Percentiles rank a stretch among this genome's conserved stretches.
phyloP scores from a whole-genome alignment of 345 rosid species.

The Mercurialis annua region DNA sequence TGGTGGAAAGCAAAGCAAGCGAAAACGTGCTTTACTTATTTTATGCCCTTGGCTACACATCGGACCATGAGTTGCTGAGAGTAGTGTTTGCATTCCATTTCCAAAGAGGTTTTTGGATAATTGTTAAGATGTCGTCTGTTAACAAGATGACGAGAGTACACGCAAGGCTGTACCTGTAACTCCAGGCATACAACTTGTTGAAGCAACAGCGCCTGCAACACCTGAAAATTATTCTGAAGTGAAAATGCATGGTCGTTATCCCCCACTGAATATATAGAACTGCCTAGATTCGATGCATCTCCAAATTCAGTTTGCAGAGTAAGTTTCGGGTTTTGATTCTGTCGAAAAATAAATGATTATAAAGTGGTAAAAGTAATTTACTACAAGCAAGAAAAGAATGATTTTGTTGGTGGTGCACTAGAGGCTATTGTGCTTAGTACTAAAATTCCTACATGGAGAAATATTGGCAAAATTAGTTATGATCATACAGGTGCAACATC shows the following conservation, averaged over 20 bases:
- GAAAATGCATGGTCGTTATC: too few relatives aligned
- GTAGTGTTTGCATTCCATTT: conserved; percentile 90
- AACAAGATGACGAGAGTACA: conserved; percentile 81
- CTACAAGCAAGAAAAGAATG: conserved; percentile 4
- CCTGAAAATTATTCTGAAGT: conserved; percentile 85
- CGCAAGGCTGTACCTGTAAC: conserved; percentile 87
- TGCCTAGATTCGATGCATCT: conserved; percentile 7
- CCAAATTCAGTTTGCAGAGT: conserved; percentile 5
- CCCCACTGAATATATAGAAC: conserved; percentile 4
- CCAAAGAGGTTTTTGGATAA: conserved; percentile 67
- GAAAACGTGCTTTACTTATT: conserved; percentile 76
- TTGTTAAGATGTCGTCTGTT: conserved; percentile 74
- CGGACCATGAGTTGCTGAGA: conserved; percentile 86
- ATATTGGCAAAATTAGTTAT: conserved; percentile 6
- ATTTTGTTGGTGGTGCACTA: conserved; percentile 10
- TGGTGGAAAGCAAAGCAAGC: conserved; percentile 97
- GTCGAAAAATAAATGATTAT: conserved; percentile 13
- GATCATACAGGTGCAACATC: conserved; percentile 14
- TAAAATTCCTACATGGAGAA: conserved; percentile 11
- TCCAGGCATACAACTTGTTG: conserved; percentile 93
- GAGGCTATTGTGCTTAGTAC: conserved; percentile 18
- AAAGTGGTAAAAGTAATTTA: conserved; percentile 18
- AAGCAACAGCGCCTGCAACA: conserved; percentile 89
- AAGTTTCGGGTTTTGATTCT: conserved; percentile 21
- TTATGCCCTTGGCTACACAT: conserved; percentile 78